Conservation (phyloP, 2,329 filamentous ascomycete genomes). For the Phaeophleospora eucalypticola region DNA sequence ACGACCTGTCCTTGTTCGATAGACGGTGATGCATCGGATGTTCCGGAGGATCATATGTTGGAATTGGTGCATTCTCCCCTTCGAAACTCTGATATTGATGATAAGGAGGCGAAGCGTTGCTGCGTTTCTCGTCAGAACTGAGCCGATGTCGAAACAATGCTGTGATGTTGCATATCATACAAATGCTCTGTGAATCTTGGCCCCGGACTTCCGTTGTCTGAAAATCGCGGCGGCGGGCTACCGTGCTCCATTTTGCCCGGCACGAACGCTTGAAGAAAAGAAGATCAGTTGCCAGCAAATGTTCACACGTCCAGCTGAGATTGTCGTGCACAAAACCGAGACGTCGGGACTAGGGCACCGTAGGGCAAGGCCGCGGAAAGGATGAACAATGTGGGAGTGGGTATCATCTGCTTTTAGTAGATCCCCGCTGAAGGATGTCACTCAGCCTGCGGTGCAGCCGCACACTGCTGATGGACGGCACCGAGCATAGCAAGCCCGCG, state of each 20-base stretch:
- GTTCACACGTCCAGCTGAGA: background rate
- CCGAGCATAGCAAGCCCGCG: background rate
- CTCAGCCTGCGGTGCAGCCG: background rate
- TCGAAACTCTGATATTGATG: constrained; percentile 21
- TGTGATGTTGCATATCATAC: too few species aligned
- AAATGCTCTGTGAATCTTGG: constrained; percentile 28
- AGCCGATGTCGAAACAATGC: too few species aligned
- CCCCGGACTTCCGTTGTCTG: constrained; percentile 11
- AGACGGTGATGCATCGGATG: constrained; percentile 12
- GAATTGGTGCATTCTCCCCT: constrained; percentile 14
- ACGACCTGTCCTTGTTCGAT: constrained; percentile 22
- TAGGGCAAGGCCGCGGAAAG: constrained; percentile 1
- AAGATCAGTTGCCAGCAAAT: background rate
- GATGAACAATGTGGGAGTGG: constrained; percentile 1
- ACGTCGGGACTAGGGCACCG: background rate
- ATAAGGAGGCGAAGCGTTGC: constrained; percentile 26
- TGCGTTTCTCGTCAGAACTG: constrained; percentile 6
- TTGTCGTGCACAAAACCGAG: background rate
- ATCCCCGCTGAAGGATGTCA: background rate
- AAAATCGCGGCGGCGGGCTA: constrained; percentile 19
- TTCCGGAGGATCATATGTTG: constrained; percentile 16
- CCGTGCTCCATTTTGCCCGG: constrained; percentile 6
- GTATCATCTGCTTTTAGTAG: constrained; percentile 2
- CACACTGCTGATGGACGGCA: constrained; percentile 1
- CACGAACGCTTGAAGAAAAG: background rate